Conservation (phyloP, 2,329 filamentous ascomycete genomes). For the Colletotrichum lentis region DNA sequence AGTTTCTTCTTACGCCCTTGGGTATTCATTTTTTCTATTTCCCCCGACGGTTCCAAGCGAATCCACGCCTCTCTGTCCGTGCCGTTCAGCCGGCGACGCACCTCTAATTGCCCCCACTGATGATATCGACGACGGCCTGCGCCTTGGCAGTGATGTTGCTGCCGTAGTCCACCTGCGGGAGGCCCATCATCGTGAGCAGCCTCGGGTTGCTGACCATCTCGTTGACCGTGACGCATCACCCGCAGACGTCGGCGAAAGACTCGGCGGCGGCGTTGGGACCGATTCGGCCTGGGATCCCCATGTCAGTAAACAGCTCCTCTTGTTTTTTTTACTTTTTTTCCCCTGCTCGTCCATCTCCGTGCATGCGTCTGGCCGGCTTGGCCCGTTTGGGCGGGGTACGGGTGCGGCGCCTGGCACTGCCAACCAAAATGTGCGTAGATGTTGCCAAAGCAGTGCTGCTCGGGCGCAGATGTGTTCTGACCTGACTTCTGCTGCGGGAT, state of each 20-base stretch:
- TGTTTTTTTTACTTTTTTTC: neutral
- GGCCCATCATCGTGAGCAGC: slow-evolving; percentile 47
- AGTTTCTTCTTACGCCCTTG: neutral
- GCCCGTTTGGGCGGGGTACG: neutral
- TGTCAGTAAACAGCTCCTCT: slow-evolving; percentile 18
- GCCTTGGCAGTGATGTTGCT: slow-evolving; percentile 43
- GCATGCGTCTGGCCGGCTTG: neutral
- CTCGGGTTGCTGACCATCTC: slow-evolving; percentile 45
- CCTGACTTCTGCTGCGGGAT: slow-evolving; percentile 45
- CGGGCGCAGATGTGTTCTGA: slow-evolving; percentile 36
- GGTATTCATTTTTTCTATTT: neutral
- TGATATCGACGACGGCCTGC: slow-evolving; percentile 40
- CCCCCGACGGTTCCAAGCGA: neutral
- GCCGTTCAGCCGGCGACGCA: neutral
- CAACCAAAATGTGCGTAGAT: neutral
- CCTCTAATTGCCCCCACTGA: slow-evolving; percentile 34
- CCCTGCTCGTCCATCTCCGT: neutral
- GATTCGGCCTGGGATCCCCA: slow-evolving; percentile 23
- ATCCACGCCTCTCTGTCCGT: neutral
- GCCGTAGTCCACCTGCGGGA: slow-evolving; percentile 45
- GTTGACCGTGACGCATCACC: slow-evolving; percentile 45
- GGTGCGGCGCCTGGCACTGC: neutral
- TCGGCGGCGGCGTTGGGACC: slow-evolving; percentile 40
- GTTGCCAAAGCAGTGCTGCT: neutral
- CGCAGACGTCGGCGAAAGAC: slow-evolving; percentile 45